A percentile compares a stretch with the other conserved stretches of the same genome.
Evolutionary conservation across 2,329 filamentous ascomycete genomes (phyloP).

Genomic region (Aspergillus glaucus): DNA sequence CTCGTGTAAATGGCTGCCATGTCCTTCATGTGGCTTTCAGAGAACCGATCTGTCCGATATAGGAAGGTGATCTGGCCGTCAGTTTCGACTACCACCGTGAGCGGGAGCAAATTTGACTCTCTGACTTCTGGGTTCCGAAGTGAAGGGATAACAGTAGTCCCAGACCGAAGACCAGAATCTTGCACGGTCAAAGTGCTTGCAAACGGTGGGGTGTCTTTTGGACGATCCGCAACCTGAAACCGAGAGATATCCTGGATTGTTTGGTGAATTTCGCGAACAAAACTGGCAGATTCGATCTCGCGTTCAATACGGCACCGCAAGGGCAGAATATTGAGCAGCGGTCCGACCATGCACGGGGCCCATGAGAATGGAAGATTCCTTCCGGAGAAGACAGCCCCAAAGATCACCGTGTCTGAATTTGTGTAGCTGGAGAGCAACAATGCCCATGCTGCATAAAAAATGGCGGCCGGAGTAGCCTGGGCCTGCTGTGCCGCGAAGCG

Average conservation of each 20-base stretch:
- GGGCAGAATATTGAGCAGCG: constrained; percentile 28
- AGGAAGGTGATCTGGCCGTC: background rate
- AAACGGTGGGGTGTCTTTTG: background rate
- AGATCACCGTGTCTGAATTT: constrained; percentile 25
- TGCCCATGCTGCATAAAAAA: constrained; percentile 33
- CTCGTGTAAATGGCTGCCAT: background rate
- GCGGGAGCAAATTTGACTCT: background rate
- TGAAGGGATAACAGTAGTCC: background rate
- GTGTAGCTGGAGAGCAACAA: constrained; percentile 24
- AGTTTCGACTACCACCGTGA: background rate
- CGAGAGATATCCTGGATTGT: background rate
- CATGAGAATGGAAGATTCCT: constrained; percentile 27
- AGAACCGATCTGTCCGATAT: background rate
- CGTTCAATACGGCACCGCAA: constrained; percentile 12
- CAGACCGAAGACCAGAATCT: background rate
- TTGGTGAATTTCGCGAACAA: background rate
- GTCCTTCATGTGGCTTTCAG: background rate
- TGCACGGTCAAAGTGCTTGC: background rate
- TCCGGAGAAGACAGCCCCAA: constrained; percentile 32
- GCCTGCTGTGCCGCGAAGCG: background rate
- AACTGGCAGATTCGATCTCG: background rate
- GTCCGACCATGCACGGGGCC: constrained; percentile 25
- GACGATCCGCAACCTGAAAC: background rate
- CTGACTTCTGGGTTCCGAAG: background rate
- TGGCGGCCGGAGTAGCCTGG: constrained; percentile 2